These are phyloP conservation scores for Mortierella antarctica DNA, from an alignment of 192 early-diverging fungal genomes.

Conservation along the genomic window DNA sequence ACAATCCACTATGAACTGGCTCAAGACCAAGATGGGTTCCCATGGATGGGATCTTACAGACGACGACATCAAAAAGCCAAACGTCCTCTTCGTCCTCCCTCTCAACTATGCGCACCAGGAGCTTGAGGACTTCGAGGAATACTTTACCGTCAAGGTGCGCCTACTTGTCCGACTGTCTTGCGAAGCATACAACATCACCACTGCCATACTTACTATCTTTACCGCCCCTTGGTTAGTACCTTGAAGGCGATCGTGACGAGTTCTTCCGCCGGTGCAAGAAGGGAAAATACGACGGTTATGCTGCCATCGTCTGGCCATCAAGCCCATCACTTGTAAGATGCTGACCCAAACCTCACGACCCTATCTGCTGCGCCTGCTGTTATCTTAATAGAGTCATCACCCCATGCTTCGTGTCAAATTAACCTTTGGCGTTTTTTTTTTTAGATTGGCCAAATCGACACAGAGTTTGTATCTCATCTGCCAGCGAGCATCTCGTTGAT, in stretches of 20 bases:
- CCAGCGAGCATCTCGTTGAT: slow-evolving; percentile 38
- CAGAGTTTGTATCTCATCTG: slow-evolving; percentile 5
- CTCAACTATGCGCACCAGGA: slow-evolving; percentile 32
- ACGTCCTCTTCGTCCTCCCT: slow-evolving; percentile 35
- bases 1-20: slow-evolving; percentile 40
- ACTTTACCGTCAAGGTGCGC: slow-evolving; percentile 45
- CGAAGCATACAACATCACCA: neutral
- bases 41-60: slow-evolving; percentile 50
- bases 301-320: slow-evolving; percentile 33
- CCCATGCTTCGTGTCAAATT: neutral
- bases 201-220: neutral
- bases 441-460: slow-evolving; percentile 13
- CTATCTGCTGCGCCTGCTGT: neutral
- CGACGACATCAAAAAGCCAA: slow-evolving; percentile 50
- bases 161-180: neutral
- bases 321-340: neutral
- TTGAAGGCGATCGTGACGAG: slow-evolving; percentile 31
- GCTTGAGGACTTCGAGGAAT: slow-evolving; percentile 49
- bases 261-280: slow-evolving; percentile 33
- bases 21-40: slow-evolving; percentile 54
- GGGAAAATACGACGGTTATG: slow-evolving; percentile 48
- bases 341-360: neutral
- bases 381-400: neutral
- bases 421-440: slow-evolving; percentile 6
- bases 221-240: neutral